A percentile compares a stretch with the other conserved stretches of the same genome.
These are phyloP conservation scores for Fraxinus pennsylvanica DNA, from an alignment of 257 asterid species.

Conservation along the genomic window DNA sequence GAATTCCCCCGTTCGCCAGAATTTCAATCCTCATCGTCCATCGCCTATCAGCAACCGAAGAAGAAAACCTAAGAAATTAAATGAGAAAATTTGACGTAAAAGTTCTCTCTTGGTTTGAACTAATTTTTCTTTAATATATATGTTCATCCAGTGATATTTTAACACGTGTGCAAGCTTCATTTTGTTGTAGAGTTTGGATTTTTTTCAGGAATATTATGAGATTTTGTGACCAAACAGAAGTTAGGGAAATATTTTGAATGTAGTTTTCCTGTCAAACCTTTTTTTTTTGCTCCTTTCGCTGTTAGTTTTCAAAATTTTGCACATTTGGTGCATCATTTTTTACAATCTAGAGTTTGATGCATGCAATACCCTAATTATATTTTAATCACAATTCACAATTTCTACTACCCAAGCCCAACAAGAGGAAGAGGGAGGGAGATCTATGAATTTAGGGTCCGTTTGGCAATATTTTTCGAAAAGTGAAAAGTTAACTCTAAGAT, in stretches of 20 bases:
- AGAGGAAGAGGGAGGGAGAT: no score
- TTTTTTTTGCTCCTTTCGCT: no score
- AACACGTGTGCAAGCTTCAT: not conserved
- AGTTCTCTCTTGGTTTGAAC: conserved; percentile 43
- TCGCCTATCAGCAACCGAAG: conserved; percentile 6
- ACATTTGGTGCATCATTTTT: no score
- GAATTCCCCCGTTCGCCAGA: conserved; percentile 64
- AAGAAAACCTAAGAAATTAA: conserved; percentile 31
- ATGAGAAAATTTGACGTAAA: conserved; percentile 31
- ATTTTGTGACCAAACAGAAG: not conserved
- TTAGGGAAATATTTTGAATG: not conserved
- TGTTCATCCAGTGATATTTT: not conserved
- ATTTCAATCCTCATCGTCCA: conserved; percentile 43
- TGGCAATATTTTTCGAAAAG: no score
- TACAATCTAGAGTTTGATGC: no score
- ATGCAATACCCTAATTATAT: no score
- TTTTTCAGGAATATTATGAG: not conserved
- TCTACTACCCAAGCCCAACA: no score
- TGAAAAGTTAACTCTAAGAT: no score
- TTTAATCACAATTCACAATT: no score
- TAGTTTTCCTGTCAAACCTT: no score
- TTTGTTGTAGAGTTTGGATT: not conserved
- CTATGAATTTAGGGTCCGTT: no score
- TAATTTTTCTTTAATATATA: not conserved
- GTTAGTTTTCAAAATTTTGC: no score